Evolutionary conservation across 2,329 filamentous ascomycete species (phyloP).

Genomic region (Fonsecaea nubica): DNA sequence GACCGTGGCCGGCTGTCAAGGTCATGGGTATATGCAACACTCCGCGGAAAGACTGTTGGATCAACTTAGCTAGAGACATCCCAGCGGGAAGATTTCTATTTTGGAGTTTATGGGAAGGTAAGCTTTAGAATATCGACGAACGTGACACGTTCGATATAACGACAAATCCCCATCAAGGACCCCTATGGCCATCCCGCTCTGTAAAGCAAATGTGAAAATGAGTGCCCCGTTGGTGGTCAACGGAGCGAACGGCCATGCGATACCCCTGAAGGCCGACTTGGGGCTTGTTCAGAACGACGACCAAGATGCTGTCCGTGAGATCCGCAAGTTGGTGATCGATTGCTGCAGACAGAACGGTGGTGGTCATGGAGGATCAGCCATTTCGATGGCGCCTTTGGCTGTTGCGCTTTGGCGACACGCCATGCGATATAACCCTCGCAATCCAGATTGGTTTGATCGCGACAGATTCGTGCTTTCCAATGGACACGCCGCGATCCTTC

Average conservation of each 20-base stretch:
- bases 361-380: slow-evolving; percentile 18
- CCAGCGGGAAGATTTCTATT: background rate
- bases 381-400: slow-evolving; percentile 59
- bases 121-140: background rate
- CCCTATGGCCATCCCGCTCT: background rate
- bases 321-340: slow-evolving; percentile 1
- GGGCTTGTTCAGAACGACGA: background rate
- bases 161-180: background rate
- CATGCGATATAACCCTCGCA: slow-evolving; percentile 51
- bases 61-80: background rate
- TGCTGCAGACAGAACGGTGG: slow-evolving; percentile 17
- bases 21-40: background rate
- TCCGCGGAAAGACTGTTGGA: background rate
- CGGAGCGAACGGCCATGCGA: background rate
- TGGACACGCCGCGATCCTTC: slow-evolving; percentile 42
- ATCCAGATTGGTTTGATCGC: slow-evolving; percentile 64
- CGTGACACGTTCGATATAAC: background rate
- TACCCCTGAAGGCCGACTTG: background rate
- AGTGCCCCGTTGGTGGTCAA: background rate
- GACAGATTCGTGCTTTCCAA: slow-evolving; percentile 70
- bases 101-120: background rate
- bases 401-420: slow-evolving; percentile 65
- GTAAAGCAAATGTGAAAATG: background rate
- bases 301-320: background rate
- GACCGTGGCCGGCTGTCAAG: background rate